Evolutionary conservation across 768 basidiomycete species (phyloP).

Genomic region (Pulveroboletus sp.): DNA sequence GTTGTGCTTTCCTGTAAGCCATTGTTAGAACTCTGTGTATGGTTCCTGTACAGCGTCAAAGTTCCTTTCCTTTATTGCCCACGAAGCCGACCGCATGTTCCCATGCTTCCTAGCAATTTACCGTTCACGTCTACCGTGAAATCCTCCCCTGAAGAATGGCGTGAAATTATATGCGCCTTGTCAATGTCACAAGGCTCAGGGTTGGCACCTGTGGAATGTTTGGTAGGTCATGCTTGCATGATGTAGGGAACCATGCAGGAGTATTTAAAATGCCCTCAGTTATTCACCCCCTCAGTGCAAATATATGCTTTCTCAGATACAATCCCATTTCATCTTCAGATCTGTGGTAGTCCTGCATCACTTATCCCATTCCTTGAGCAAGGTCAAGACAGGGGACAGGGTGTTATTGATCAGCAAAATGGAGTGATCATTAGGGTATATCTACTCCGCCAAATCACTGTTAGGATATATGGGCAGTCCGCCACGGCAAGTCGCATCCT

Average conservation of each 20-base stretch:
- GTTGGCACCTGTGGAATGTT: slow-evolving; percentile 42
- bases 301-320: slow-evolving; percentile 51
- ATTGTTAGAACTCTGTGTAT: not conserved
- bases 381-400: not conserved
- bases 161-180: slow-evolving; percentile 45
- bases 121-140: slow-evolving; percentile 59
- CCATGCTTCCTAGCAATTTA: slow-evolving; percentile 42
- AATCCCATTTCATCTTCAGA: slow-evolving; percentile 65
- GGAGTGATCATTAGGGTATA: slow-evolving; percentile 42
- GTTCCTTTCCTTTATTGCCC: slow-evolving; percentile 52
- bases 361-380: slow-evolving; percentile 43
- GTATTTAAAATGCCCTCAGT: slow-evolving; percentile 31
- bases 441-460: slow-evolving; percentile 47
- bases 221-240: slow-evolving; percentile 39
- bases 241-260: not conserved
- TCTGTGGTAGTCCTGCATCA: slow-evolving; percentile 44
- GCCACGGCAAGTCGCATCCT: slow-evolving; percentile 25
- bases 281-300: slow-evolving; percentile 56
- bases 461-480: slow-evolving; percentile 29
- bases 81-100: slow-evolving; percentile 50
- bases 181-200: slow-evolving; percentile 33
- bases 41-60: slow-evolving; percentile 34
- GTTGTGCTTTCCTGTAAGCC: not conserved
- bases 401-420: not conserved
- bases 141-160: slow-evolving; percentile 63